Evolutionary conservation across 73 alveolate genomes (phyloP).

Genomic region (Tetrahymena borealis): DNA sequence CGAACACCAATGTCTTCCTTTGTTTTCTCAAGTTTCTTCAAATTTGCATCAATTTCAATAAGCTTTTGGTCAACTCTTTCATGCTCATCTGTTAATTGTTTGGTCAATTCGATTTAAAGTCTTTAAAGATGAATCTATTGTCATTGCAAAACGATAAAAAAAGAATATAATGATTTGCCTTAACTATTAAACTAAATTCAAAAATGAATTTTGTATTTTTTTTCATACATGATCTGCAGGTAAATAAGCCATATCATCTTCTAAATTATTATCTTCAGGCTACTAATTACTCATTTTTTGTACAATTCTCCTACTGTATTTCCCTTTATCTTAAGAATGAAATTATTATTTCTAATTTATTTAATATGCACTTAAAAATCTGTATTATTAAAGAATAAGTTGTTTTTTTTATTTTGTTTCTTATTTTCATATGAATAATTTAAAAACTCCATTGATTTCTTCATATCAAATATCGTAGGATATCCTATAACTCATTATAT

Average conservation of each 20-base stretch:
- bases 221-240: constrained; percentile 80
- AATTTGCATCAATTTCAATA: constrained; percentile 68
- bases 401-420: neutral
- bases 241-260: constrained; percentile 61
- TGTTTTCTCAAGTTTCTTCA: constrained; percentile 57
- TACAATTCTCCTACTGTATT: no score
- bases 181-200: no score
- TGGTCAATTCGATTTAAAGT: constrained; percentile 63
- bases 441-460: neutral
- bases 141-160: neutral
- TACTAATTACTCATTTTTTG: neutral
- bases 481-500: no score
- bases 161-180: no score
- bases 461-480: no score
- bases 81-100: constrained; percentile 74
- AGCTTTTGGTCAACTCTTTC: constrained; percentile 69
- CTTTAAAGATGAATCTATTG: constrained; percentile 63
- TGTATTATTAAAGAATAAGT: neutral
- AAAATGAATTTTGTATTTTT: no score
- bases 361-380: no score
- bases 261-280: constrained; percentile 7
- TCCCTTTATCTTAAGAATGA: no score
- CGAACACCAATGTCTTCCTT: constrained; percentile 85
- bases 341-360: no score
- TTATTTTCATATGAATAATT: neutral